A percentile compares a stretch with the other conserved stretches of the same genome.
These are phyloP conservation scores for Trypanosoma cruzi DNA, from an alignment of 208 protist species.

Conservation along the genomic window DNA sequence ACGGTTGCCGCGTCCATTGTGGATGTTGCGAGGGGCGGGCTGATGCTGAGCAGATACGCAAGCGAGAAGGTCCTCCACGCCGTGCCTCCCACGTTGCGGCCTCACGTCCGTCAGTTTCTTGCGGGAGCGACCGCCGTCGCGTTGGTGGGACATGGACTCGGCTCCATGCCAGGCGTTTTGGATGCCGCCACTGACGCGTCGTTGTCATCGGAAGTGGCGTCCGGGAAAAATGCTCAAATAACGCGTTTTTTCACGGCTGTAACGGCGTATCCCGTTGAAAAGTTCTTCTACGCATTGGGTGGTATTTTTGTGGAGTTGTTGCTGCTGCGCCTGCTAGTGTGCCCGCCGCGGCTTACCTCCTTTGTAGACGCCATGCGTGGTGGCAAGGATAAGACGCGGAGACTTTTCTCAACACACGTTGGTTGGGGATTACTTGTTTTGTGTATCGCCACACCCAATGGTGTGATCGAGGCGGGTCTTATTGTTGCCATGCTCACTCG, in stretches of 20 bases:
- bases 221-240: too few relatives aligned
- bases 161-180: conserved; percentile 15
- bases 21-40: not conserved
- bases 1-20: not conserved
- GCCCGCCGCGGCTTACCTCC: conserved; percentile 35
- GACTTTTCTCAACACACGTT: conserved; percentile 32
- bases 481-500: conserved; percentile 43
- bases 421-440: conserved; percentile 50
- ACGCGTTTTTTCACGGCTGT: not conserved
- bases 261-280: conserved; percentile 40
- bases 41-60: not conserved
- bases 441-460: conserved; percentile 50
- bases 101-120: conserved; percentile 30
- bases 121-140: conserved; percentile 44
- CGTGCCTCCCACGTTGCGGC: conserved; percentile 12
- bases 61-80: not conserved
- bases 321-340: conserved; percentile 50
- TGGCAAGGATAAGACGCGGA: not conserved
- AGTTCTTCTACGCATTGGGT: conserved; percentile 62
- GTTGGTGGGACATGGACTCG: conserved; percentile 31
- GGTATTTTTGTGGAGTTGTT: conserved; percentile 42
- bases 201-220: not conserved
- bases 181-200: conserved; percentile 2
- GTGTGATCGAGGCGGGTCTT: conserved; percentile 47
- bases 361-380: not conserved